A percentile compares a stretch with the other conserved stretches of the same genome.
These are phyloP conservation scores for Rhododendron molle DNA, from an alignment of 148 eudicot genomes.

Conservation along the genomic window DNA sequence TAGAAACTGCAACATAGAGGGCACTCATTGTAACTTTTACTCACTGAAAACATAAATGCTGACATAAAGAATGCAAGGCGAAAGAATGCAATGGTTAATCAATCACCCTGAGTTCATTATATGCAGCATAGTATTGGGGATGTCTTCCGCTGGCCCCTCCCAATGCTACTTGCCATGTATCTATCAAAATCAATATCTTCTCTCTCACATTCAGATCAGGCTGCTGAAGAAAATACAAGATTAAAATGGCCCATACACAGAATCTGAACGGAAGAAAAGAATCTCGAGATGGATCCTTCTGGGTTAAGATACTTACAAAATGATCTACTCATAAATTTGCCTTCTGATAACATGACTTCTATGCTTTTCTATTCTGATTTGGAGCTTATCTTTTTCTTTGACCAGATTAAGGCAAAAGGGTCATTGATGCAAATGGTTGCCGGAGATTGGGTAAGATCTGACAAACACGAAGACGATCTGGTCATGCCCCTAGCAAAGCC, in stretches of 20 bases:
- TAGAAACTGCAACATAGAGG: not conserved
- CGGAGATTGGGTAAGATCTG: constrained; percentile 63
- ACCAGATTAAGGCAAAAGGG: constrained; percentile 47
- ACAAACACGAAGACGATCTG: constrained; percentile 62
- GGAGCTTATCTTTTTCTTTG: not conserved
- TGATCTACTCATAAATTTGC: not conserved
- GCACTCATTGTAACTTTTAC: not conserved
- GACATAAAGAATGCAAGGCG: not conserved
- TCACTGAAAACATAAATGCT: not conserved
- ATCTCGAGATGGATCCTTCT: not conserved
- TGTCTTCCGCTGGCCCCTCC: constrained; percentile 75
- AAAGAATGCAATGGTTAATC: not conserved
- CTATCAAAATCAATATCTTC: constrained; percentile 71
- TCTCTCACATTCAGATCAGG: constrained; percentile 84
- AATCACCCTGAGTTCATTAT: constrained; percentile 81
- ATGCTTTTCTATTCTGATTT: not conserved
- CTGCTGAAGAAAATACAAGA: constrained; percentile 36
- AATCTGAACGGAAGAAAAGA: not conserved
- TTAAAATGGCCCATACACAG: constrained; percentile 8
- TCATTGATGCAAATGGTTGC: constrained; percentile 51
- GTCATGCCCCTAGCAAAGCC: constrained; percentile 2
- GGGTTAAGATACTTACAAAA: not conserved
- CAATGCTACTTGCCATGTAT: constrained; percentile 92
- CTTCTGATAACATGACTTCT: not conserved
- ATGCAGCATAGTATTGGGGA: constrained; percentile 82